Base-by-base conservation (phyloP, 495 filamentous ascomycete species). In the Hypoxylon trugodes region DNA sequence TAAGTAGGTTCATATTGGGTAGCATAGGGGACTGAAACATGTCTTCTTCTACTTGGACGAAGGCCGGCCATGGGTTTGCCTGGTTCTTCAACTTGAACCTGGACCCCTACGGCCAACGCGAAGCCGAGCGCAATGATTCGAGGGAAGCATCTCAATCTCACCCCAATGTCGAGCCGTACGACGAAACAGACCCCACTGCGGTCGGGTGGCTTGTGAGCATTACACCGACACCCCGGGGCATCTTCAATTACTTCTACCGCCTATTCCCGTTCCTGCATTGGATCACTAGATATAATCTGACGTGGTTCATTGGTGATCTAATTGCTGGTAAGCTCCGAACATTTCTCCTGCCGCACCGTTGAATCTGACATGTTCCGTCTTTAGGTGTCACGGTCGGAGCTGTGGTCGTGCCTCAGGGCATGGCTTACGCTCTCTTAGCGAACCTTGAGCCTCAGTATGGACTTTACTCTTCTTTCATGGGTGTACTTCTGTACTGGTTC, bases 391-490 rank as follows among this genome's bases (percentile, higher is more conserved):
- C 73, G 1, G 72, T 75, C 35, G 66, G 73, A 12, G 64, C 68
- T 32, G 82, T 86, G 10, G 84, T 86, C 32, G 82, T 86, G 6
- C 84, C 84, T 2, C 86, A 89, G 66, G 81, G 82, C 48, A 88
- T 89, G 86, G 85, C 85, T 1, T 89, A 89, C 53, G 86, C 86
- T 0, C 71, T 82, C 21, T 77, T 89, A 8, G 86, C 86, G 10
- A 68, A 81, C 22, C 77, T 89, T 26, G 72, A 75, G 1, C 74
- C 81, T 13, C 80, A 89, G 55, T 89, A 81, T 71, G 86, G 86
- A 5, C 76, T 89, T 7, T 89, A 89, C 73, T 86, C 86, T 0
- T 86, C 84, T 8, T 89, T 89, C 46, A 83, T 89, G 71, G 86
- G 86, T 43, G 85, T 88, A 18, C 68, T 88, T 41, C 75, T 88